phyloP scores from a whole-genome alignment of 345 rosid genomes.

The Populus ilicifolia region DNA sequence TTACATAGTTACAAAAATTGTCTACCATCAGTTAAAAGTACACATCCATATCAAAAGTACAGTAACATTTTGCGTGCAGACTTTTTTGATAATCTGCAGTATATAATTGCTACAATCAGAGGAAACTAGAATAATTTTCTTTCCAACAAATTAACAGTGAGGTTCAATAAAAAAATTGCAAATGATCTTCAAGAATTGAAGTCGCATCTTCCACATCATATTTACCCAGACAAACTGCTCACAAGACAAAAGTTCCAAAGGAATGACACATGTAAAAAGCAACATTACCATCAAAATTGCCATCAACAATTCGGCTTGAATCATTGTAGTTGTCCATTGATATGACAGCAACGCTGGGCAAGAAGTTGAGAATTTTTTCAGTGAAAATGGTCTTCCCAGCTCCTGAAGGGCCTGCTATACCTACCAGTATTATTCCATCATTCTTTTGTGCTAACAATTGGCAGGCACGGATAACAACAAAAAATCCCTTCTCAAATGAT shows the following conservation, averaged over 20 bases:
- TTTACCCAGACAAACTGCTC: background rate
- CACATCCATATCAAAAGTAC: background rate
- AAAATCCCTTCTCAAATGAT: slow-evolving; percentile 94
- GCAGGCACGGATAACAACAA: slow-evolving; percentile 79
- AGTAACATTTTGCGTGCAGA: background rate
- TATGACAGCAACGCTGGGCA: slow-evolving; percentile 84
- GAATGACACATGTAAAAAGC: slow-evolving; percentile 1
- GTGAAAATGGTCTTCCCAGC: slow-evolving; percentile 98
- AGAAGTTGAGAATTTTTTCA: slow-evolving; percentile 77
- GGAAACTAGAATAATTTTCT: background rate
- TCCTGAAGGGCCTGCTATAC: slow-evolving; percentile 98
- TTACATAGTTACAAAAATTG: background rate
- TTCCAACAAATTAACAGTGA: background rate
- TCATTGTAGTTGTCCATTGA: slow-evolving; percentile 97
- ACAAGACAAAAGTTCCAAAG: background rate
- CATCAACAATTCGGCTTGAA: slow-evolving; percentile 84
- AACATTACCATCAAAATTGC: slow-evolving; percentile 80
- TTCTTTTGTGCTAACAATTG: slow-evolving; percentile 84
- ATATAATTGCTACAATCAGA: background rate
- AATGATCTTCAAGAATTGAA: background rate
- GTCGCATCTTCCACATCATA: background rate
- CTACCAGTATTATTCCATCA: slow-evolving; percentile 79
- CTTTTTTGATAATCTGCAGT: background rate
- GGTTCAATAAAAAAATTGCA: background rate
- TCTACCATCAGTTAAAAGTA: background rate